Evolutionary conservation across 768 basidiomycete species (phyloP), one percentile per base, ranked within the genome.

Genomic region (Russula brevipes): DNA sequence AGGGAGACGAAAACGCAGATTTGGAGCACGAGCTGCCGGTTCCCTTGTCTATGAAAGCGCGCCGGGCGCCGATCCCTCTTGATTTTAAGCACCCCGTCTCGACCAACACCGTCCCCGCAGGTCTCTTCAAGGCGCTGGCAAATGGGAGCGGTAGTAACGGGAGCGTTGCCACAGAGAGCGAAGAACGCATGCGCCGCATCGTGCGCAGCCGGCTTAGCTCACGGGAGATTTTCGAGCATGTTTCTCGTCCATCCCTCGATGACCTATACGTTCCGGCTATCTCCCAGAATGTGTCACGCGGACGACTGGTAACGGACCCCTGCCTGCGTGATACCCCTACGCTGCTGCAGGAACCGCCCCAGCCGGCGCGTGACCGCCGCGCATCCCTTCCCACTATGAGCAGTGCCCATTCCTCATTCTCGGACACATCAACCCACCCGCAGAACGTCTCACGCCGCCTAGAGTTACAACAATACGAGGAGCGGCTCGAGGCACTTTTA

Each of bases 131-230:
- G 75, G 88, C 89, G 11, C 78, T 91, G 54, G 85, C 81, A 33
- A 81, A 76, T 56, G 69, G 63, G 19, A 36, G 45, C 49, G 36
- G 54, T 7, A 64, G 19, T 12, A 51, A 1, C 54, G 17, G 45
- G 12, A 54, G 19, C 12, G 19, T 44, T 16, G 3, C 44, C 7
- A n/a, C 33, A 42, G 63, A 59, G 16, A 70, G 70, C 19, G 89
- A 91, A 50, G 88, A 88, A 65, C 80, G 86, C 49, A 85, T 86
- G 2, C 82, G 89, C 60, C 78, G 84, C 50, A 78, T 78, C 50
- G 88, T 89, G n/a, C 86, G 88, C 52, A 91, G 91, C 24, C 80
- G 89, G 42, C 79, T 91, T 61, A 79, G 83, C 71, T 91, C 89
- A 10, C 82, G 82, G 49, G 91, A 92, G 64, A 79, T 85, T 54